A percentile compares a stretch with the other conserved stretches of the same genome.
phyloP scores from a whole-genome alignment of 495 filamentous ascomycete species.

The Daldinia concentrica region DNA sequence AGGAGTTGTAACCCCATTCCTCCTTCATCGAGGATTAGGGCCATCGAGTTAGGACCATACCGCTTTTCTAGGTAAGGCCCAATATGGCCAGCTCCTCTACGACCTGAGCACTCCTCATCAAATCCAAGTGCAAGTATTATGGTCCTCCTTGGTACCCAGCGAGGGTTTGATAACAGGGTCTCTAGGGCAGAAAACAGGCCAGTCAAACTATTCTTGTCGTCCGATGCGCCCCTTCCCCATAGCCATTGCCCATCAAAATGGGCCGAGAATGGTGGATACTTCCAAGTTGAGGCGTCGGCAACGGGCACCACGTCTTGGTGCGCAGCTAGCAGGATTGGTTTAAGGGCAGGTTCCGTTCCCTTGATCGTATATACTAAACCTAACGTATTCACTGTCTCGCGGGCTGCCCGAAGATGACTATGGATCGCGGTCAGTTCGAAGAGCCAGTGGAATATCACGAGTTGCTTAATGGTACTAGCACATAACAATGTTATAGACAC shows the following conservation, averaged over 20 bases:
- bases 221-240: conserved; percentile 69
- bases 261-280: conserved; percentile 68
- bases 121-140: conserved; percentile 71
- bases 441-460: not conserved
- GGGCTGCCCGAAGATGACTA: conserved; percentile 47
- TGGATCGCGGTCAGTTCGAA: conserved; percentile 7
- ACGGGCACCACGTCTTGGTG: conserved; percentile 76
- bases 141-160: conserved; percentile 65
- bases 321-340: conserved; percentile 69
- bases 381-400: conserved; percentile 68
- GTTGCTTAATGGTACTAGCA: not conserved
- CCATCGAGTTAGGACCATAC: conserved; percentile 66
- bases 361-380: conserved; percentile 69
- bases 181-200: conserved; percentile 68
- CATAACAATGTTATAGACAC: conserved; percentile 1
- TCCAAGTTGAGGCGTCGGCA: conserved; percentile 66
- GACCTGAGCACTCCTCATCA: conserved; percentile 72
- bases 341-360: conserved; percentile 60
- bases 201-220: conserved; percentile 75
- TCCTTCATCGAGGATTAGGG: conserved; percentile 71
- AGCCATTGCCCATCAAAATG: conserved; percentile 69
- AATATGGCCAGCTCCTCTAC: conserved; percentile 64
- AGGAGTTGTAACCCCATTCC: conserved; percentile 60
- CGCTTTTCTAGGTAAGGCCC: conserved; percentile 58
- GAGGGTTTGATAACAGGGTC: conserved; percentile 60